Conservation (phyloP, 805 yeast genomes). For the Myxozyma vanderwaltii region DNA sequence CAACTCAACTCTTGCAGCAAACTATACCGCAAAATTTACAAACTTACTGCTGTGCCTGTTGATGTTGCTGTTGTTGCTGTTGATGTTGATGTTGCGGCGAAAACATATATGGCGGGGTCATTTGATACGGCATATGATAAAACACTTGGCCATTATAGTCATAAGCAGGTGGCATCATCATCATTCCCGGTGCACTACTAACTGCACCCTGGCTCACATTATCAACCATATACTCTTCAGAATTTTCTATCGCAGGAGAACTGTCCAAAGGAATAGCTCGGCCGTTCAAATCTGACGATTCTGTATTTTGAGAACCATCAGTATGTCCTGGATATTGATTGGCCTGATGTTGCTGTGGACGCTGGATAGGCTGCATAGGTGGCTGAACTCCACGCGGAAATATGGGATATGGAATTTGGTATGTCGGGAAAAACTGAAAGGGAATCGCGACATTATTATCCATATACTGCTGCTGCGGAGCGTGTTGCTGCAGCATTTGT, state of each 20-base stretch:
- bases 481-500: too few relatives aligned
- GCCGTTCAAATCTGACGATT: not conserved
- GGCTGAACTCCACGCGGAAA: not conserved
- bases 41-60: too few relatives aligned
- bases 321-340: not conserved
- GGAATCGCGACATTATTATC: constrained; percentile 3
- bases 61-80: not conserved
- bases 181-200: not conserved
- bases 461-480: not conserved
- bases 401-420: not conserved
- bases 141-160: not conserved
- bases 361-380: not conserved
- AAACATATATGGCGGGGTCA: constrained; percentile 6
- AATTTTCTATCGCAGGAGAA: not conserved
- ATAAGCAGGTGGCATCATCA: constrained; percentile 8
- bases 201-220: not conserved
- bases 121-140: constrained; percentile 9
- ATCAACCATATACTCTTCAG: not conserved
- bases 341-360: not conserved
- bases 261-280: not conserved
- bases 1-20: too few relatives aligned
- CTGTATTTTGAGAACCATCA: not conserved
- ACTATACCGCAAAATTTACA: too few relatives aligned
- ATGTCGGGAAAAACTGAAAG: constrained; percentile 1
- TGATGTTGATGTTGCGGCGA: not conserved